Evolutionary conservation across 225 moss, liverwort and hornwort species (phyloP).

Genomic region (Polytrichum commune): DNA sequence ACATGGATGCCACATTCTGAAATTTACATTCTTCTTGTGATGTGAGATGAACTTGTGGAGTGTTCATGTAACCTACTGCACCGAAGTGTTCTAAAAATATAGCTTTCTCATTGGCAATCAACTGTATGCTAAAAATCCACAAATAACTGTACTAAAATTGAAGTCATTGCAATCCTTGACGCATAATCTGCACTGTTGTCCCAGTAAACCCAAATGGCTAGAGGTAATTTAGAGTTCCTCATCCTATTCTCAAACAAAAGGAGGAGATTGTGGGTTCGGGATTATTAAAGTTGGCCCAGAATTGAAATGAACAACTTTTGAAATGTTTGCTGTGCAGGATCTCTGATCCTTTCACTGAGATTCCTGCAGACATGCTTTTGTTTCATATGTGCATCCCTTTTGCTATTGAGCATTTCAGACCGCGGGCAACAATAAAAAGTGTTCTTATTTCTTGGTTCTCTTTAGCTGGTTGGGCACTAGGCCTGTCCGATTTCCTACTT

Average conservation of each 20-base stretch:
- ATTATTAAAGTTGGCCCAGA: not conserved
- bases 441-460: conserved; percentile 90
- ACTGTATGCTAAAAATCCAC: too few species aligned
- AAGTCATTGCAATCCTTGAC: too few species aligned
- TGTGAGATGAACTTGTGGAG: not conserved
- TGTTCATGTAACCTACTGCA: too few species aligned
- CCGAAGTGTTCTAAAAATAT: too few species aligned
- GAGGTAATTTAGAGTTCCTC: too few species aligned
- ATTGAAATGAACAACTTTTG: not conserved
- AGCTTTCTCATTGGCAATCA: too few species aligned
- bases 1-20: not conserved
- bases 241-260: too few species aligned
- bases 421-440: conserved; percentile 88
- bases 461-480: conserved; percentile 76
- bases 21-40: not conserved
- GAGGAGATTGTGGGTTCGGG: not conserved
- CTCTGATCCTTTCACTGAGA: conserved; percentile 98
- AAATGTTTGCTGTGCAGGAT: conserved; percentile 58
- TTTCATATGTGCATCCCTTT: conserved; percentile 99
- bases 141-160: too few species aligned
- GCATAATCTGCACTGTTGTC: too few species aligned
- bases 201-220: too few species aligned
- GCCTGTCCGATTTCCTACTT: conserved; percentile 83
- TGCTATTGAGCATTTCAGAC: conserved; percentile 95
- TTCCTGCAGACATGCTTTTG: conserved; percentile 96